Evolutionary conservation across 2,329 filamentous ascomycete genomes (phyloP).

Genomic region (Hypomyces rosellus): DNA sequence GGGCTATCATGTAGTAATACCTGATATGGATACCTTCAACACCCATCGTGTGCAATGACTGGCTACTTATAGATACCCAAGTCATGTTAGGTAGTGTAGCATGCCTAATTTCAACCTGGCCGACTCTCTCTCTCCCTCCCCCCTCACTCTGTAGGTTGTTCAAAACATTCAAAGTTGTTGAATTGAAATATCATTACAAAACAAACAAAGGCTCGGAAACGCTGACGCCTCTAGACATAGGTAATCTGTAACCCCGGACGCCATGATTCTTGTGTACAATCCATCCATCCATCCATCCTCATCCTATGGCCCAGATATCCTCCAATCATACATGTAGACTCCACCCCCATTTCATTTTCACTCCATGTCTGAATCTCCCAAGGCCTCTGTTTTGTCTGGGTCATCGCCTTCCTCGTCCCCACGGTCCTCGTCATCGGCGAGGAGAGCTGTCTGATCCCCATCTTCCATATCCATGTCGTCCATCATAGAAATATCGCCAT

Average conservation of each 20-base stretch:
- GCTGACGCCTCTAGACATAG: slow-evolving; percentile 9
- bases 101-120: no score
- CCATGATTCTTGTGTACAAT: slow-evolving; percentile 31
- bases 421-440: slow-evolving; percentile 34
- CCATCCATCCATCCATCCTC: slow-evolving; percentile 27
- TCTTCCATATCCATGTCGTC: slow-evolving; percentile 51
- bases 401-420: slow-evolving; percentile 44
- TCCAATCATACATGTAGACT: no score
- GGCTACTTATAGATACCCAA: no score
- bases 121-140: no score
- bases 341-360: slow-evolving; percentile 9
- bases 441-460: slow-evolving; percentile 31
- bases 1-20: no score
- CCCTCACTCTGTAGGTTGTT: no score
- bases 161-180: no score
- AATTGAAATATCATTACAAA: no score
- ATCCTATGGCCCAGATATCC: slow-evolving; percentile 39
- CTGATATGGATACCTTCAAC: no score
- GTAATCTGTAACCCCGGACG: slow-evolving; percentile 36
- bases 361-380: slow-evolving; percentile 31
- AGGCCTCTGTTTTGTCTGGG: slow-evolving; percentile 30
- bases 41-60: no score
- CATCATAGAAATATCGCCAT: slow-evolving; percentile 38
- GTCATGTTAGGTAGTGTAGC: no score
- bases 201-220: neutral